Evolutionary conservation across 345 rosid genomes (phyloP).

Genomic region (Leavenworthia alabamica): DNA sequence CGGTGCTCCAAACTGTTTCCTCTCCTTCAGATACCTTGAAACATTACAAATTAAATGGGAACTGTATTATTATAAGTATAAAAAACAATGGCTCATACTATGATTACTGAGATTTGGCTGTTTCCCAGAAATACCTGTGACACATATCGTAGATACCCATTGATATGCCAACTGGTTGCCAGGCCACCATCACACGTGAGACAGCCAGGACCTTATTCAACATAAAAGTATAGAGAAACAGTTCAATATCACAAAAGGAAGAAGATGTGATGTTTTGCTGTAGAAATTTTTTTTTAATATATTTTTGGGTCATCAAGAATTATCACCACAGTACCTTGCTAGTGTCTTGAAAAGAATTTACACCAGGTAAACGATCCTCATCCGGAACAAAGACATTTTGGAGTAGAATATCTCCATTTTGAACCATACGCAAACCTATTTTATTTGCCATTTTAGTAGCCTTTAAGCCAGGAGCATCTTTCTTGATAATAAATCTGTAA

Average conservation of each 20-base stretch:
- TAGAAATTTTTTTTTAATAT: not conserved
- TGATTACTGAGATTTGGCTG: not conserved
- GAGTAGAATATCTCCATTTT: conserved; percentile 87
- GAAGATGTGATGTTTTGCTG: not conserved
- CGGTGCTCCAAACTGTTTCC: conserved; percentile 97
- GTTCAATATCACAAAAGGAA: not conserved
- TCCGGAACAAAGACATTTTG: conserved; percentile 78
- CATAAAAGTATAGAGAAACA: not conserved
- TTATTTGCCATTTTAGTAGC: conserved; percentile 82
- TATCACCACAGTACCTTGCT: conserved; percentile 52
- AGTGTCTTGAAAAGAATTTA: conserved; percentile 87
- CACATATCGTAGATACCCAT: conserved; percentile 98
- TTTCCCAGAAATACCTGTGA: conserved; percentile 48
- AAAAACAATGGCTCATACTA: not conserved
- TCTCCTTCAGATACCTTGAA: conserved; percentile 74
- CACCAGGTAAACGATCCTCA: conserved; percentile 79
- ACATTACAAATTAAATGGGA: conserved; percentile 3
- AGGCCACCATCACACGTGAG: conserved; percentile 88
- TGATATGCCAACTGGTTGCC: conserved; percentile 93
- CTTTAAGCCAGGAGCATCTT: conserved; percentile 84
- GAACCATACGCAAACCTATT: conserved; percentile 91
- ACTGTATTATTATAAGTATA: not conserved
- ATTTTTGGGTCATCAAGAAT: not conserved
- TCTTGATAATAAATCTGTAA: conserved; percentile 76
- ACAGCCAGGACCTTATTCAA: conserved; percentile 75